Conservation (phyloP, 179 eudicot species). For the Beta lomatogona region DNA sequence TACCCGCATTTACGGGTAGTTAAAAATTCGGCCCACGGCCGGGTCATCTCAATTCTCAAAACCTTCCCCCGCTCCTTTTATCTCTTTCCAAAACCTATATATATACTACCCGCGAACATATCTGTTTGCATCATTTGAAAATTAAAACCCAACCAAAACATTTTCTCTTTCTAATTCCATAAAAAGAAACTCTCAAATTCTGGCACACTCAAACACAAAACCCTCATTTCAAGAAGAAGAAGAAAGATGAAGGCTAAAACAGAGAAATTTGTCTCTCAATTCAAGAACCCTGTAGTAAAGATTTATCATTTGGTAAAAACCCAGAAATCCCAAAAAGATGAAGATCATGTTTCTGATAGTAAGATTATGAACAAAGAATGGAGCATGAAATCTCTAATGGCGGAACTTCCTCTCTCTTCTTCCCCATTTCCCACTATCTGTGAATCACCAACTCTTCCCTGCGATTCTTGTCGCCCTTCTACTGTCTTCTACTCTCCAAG, state of each 20-base stretch:
- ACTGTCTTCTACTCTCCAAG: slow-evolving; percentile 40
- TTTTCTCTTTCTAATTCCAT: background rate
- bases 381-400: slow-evolving; percentile 34
- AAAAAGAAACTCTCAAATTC: background rate
- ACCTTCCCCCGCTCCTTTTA: no score
- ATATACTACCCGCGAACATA: background rate
- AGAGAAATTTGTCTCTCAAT: background rate
- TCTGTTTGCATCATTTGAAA: background rate
- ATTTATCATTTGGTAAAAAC: background rate
- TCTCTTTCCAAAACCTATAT: no score
- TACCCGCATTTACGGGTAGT: no score
- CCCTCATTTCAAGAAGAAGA: background rate
- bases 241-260: background rate
- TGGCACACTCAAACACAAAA: background rate
- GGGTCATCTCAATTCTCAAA: no score
- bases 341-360: background rate
- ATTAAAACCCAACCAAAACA: background rate
- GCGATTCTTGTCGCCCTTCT: slow-evolving; percentile 29
- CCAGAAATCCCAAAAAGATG: background rate
- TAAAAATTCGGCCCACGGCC: no score
- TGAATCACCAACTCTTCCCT: slow-evolving; percentile 17
- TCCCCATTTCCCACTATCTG: slow-evolving; percentile 13
- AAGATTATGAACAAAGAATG: slow-evolving; percentile 17
- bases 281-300: background rate
- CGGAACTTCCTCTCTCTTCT: slow-evolving; percentile 22